Conservation (phyloP, 148 eudicot species). For the Camellia granthamiana region DNA sequence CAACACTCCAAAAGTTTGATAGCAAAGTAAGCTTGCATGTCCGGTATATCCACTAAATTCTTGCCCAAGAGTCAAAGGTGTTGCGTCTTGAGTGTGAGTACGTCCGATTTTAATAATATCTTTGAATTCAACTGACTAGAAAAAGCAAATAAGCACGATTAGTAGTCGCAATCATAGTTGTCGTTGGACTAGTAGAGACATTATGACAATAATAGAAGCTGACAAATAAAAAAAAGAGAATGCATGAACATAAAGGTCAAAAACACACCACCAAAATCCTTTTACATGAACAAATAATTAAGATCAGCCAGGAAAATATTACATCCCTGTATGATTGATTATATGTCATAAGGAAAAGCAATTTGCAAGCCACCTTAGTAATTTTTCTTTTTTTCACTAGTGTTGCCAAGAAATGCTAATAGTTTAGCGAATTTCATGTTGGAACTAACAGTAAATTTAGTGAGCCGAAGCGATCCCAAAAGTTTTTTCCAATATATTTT, state of each 20-base stretch:
- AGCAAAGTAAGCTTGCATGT: conserved; percentile 55
- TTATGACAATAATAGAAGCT: background rate
- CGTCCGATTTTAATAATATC: conserved; percentile 97
- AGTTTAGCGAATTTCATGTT: too few species aligned
- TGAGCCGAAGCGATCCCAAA: too few species aligned
- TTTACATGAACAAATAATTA: background rate
- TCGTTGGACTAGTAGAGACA: background rate
- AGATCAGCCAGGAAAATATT: background rate
- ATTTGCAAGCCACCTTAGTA: too few species aligned
- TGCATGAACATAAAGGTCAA: background rate
- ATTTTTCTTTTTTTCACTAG: too few species aligned
- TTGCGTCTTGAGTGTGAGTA: conserved; percentile 98
- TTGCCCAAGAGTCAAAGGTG: conserved; percentile 99
- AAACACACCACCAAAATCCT: conserved; percentile 4
- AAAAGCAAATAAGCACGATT: conserved; percentile 14
- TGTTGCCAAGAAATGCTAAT: too few species aligned
- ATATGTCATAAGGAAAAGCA: too few species aligned
- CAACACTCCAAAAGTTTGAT: background rate
- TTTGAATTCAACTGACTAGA: conserved; percentile 70
- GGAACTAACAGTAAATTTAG: too few species aligned
- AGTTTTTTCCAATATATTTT: too few species aligned
- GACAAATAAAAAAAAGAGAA: background rate
- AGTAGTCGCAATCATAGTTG: background rate
- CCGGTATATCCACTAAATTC: conserved; percentile 95
- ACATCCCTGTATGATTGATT: background rate